Percentiles rank a stretch among this genome's conserved stretches.
phyloP scores from a whole-genome alignment of 1,284 basidiomycete species.

The Apiotrichum laibachii region DNA sequence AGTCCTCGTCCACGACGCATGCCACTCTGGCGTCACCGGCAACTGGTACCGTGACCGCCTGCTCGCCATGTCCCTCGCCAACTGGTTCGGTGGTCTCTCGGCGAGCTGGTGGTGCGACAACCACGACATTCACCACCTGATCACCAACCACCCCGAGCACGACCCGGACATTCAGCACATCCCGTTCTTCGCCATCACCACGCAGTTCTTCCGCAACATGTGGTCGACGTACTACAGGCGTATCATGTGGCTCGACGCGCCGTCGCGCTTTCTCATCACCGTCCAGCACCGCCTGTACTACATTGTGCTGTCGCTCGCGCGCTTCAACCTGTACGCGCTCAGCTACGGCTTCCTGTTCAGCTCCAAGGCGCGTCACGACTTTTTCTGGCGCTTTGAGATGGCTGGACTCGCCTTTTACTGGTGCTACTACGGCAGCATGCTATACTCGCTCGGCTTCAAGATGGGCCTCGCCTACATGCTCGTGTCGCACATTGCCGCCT shows the following conservation, averaged over 20 bases:
- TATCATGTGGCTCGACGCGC: conserved; percentile 73
- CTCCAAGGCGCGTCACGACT: conserved; percentile 47
- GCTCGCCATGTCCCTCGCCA: conserved; percentile 65
- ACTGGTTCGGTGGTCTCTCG: conserved; percentile 88
- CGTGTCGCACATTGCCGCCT: conserved; percentile 56
- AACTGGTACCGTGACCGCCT: conserved; percentile 78
- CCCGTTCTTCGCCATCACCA: conserved; percentile 93
- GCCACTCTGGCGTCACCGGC: conserved; percentile 90
- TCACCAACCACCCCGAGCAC: conserved; percentile 96
- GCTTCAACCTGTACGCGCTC: conserved; percentile 92
- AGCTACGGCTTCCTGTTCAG: conserved; percentile 74
- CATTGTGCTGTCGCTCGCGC: conserved; percentile 81
- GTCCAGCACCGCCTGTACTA: conserved; percentile 94
- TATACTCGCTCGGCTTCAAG: conserved; percentile 52
- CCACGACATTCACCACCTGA: conserved; percentile 95
- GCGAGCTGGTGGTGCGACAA: conserved; percentile 98
- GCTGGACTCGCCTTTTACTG: conserved; percentile 56
- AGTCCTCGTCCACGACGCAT: conserved; percentile 87
- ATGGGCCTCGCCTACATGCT: conserved; percentile 55
- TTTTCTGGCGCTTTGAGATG: conserved; percentile 53
- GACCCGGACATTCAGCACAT: conserved; percentile 85
- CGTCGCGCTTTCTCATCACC: conserved; percentile 66
- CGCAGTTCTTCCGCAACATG: conserved; percentile 75
- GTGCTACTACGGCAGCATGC: conserved; percentile 55
- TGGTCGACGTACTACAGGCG: conserved; percentile 96